Conservation (phyloP, 1,284 basidiomycete species). For the Phylloporus gajari region DNA sequence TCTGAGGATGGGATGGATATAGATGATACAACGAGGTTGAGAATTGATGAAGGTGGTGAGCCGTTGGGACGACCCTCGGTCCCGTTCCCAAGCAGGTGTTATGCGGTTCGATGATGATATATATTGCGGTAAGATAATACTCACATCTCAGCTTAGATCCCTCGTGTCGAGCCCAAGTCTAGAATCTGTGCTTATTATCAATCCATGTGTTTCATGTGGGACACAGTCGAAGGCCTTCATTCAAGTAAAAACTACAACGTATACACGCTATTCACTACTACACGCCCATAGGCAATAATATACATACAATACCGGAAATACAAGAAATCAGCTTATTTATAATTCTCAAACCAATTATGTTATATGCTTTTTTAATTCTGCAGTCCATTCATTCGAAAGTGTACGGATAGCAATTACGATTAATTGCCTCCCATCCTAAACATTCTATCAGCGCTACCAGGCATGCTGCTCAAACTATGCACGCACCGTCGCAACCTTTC, state of each 20-base stretch:
- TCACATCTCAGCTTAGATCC: too few species aligned
- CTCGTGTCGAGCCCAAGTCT: not conserved
- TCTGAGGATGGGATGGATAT: too few species aligned
- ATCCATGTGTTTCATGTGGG: not conserved
- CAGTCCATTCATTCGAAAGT: not conserved
- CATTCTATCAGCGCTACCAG: not conserved
- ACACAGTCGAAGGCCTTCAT: not conserved
- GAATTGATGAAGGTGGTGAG: too few species aligned
- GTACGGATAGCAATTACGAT: constrained; percentile 18
- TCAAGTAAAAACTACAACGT: not conserved
- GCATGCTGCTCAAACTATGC: not conserved
- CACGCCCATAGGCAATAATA: not conserved
- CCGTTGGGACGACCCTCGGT: not conserved
- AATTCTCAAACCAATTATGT: not conserved
- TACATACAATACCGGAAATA: not conserved
- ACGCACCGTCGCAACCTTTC: constrained; percentile 26
- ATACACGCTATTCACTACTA: not conserved
- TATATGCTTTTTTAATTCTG: not conserved
- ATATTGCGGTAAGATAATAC: not conserved
- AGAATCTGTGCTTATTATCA: not conserved
- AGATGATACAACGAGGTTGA: too few species aligned
- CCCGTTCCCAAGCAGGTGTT: not conserved
- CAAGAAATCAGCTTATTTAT: not conserved
- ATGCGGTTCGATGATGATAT: not conserved
- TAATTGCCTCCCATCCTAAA: constrained; percentile 26